Evolutionary conservation across 2,329 filamentous ascomycete species (phyloP).

Genomic region (Colletotrichum horii): DNA sequence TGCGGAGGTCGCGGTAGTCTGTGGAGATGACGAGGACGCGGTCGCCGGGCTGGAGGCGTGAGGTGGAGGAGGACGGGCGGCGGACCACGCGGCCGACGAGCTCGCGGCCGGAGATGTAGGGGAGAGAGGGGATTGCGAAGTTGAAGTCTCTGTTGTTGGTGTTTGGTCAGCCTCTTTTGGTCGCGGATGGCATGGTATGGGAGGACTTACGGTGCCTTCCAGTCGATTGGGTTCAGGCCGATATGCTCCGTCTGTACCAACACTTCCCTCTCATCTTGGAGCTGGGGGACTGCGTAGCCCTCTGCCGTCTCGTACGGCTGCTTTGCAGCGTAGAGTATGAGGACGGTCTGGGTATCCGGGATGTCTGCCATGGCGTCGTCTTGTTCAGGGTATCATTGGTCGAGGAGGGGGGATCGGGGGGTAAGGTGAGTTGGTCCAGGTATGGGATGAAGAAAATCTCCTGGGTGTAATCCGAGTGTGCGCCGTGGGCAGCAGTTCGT

Average conservation of each 20-base stretch:
- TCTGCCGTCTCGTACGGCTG: conserved; percentile 53
- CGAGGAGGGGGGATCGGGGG: no score
- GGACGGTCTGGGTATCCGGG: conserved; percentile 44
- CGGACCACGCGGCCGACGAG: conserved; percentile 67
- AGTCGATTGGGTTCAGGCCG: conserved; percentile 79
- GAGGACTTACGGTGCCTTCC: conserved; percentile 70
- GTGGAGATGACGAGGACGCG: conserved; percentile 71
- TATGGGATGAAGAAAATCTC: neutral
- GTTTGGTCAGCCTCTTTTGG: neutral
- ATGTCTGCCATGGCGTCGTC: conserved; percentile 8
- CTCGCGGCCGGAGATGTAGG: conserved; percentile 74
- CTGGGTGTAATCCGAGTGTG: neutral
- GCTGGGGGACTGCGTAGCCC: conserved; percentile 49
- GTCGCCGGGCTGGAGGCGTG: conserved; percentile 58
- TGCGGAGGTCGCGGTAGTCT: conserved; percentile 75
- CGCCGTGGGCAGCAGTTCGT: neutral
- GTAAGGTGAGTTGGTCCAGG: neutral
- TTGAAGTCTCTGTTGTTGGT: conserved; percentile 63
- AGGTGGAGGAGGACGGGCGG: conserved; percentile 26
- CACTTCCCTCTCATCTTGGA: conserved; percentile 51
- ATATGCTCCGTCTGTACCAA: conserved; percentile 69
- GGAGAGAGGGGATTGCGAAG: conserved; percentile 71
- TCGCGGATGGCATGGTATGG: no score
- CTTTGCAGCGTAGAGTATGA: conserved; percentile 54
- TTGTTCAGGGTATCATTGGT: neutral